Evolutionary conservation across 345 rosid genomes (phyloP).

Genomic region (Luvunga scandens): DNA sequence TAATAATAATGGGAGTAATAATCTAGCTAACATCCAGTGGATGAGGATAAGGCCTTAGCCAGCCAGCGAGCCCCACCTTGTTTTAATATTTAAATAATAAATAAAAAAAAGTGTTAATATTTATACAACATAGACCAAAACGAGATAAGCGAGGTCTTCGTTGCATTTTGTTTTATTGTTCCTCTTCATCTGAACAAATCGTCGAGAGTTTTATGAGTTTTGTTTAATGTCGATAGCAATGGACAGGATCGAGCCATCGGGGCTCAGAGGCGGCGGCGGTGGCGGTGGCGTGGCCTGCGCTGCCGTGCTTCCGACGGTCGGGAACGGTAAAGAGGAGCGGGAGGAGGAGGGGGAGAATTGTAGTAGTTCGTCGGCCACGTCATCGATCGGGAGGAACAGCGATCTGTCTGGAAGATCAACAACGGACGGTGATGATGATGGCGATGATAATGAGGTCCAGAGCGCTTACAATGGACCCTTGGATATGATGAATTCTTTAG

Average conservation of each 20-base stretch:
- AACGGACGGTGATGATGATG: conserved; percentile 34
- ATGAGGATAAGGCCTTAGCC: conserved; percentile 27
- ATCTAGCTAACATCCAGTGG: conserved; percentile 16
- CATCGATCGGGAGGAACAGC: conserved; percentile 65
- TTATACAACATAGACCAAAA: conserved; percentile 1
- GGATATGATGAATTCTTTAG: conserved; percentile 56
- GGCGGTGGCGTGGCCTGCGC: background rate
- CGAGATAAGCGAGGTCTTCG: background rate
- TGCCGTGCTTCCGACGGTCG: background rate
- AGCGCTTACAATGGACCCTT: conserved; percentile 51
- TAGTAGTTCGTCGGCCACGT: conserved; percentile 37
- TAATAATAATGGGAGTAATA: background rate
- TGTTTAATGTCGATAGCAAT: conserved; percentile 29
- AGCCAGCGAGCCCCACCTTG: background rate
- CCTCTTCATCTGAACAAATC: background rate
- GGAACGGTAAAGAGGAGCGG: background rate
- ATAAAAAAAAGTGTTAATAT: background rate
- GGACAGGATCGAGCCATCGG: conserved; percentile 29
- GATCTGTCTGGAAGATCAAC: conserved; percentile 39
- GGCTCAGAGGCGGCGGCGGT: conserved; percentile 6
- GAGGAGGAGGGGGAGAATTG: conserved; percentile 20
- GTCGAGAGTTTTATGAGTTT: background rate
- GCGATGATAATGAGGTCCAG: conserved; percentile 55
- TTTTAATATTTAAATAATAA: background rate
- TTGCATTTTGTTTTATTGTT: background rate